Evolutionary conservation across 371 early-diverging fungal species (phyloP).

Genomic region (Dinochytrium kinnereticum): DNA sequence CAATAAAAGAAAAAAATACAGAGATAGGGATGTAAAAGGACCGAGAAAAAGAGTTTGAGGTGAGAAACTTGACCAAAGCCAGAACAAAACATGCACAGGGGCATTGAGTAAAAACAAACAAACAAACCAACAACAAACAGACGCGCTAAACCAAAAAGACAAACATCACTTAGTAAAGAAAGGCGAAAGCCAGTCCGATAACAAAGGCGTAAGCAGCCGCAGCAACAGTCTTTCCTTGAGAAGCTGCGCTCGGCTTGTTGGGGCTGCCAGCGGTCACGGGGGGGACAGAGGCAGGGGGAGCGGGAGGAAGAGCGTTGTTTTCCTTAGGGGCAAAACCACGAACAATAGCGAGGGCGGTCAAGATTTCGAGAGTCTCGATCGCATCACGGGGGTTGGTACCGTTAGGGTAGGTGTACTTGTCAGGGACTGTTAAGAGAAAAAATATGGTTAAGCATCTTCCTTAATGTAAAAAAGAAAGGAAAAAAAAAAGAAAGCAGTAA

Average conservation of each 20-base stretch:
- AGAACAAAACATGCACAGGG: background rate
- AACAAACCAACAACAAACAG: background rate
- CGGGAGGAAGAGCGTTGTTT: background rate
- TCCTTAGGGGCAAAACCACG: background rate
- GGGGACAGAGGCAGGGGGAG: background rate
- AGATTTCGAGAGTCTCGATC: background rate
- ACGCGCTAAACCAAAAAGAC: background rate
- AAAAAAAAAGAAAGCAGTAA: background rate
- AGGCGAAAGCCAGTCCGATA: background rate
- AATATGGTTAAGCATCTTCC: too few species aligned
- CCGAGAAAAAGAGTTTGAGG: background rate
- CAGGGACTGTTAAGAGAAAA: background rate
- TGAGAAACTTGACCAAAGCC: background rate
- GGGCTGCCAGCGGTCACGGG: background rate
- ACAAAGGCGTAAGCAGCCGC: background rate
- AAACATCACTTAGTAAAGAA: background rate
- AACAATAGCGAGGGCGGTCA: background rate
- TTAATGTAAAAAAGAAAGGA: background rate
- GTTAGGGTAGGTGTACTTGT: background rate
- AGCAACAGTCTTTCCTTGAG: background rate
- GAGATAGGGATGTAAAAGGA: background rate
- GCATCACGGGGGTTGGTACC: background rate
- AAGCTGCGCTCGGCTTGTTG: background rate
- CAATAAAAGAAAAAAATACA: background rate
- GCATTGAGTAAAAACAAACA: background rate